Percentiles rank a stretch among this genome's conserved stretches.
Conservation (phyloP, 2,329 filamentous ascomycete species). For the Colletotrichum sp. region DNA sequence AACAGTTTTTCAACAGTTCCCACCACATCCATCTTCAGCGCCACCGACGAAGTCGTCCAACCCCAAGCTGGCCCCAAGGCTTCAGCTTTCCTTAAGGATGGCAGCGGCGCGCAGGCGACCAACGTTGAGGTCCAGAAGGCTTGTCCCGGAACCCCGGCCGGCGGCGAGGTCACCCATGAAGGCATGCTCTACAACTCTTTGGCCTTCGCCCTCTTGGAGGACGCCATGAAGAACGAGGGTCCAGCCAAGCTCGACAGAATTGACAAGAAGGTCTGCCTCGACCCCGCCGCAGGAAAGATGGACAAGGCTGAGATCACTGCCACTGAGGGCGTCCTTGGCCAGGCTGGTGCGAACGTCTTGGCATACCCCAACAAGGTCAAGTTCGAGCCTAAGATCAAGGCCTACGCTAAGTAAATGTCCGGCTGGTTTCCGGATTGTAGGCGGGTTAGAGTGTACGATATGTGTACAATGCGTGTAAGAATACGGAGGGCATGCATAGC, state of each 20-base stretch:
- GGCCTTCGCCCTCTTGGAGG: slow-evolving; percentile 47
- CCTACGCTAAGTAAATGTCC: neutral
- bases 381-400: neutral
- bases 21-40: slow-evolving; percentile 57
- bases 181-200: slow-evolving; percentile 39
- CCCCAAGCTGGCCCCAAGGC: slow-evolving; percentile 50
- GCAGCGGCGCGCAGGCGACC: slow-evolving; percentile 45
- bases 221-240: slow-evolving; percentile 18
- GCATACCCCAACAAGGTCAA: neutral
- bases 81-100: slow-evolving; percentile 48
- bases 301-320: neutral
- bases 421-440: neutral
- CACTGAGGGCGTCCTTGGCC: neutral
- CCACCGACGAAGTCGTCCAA: slow-evolving; percentile 55
- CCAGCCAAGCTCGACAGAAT: neutral
- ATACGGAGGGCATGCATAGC: neutral
- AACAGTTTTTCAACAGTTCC: slow-evolving; percentile 37
- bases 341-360: neutral
- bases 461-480: neutral
- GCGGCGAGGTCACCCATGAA: slow-evolving; percentile 53
- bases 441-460: neutral
- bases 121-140: slow-evolving; percentile 54
- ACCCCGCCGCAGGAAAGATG: neutral
- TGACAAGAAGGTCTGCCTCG: neutral
- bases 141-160: slow-evolving; percentile 43